A percentile compares a stretch with the other conserved stretches of the same genome.
Evolutionary conservation across 257 asterid genomes (phyloP).

Genomic region (Rhazya stricta): DNA sequence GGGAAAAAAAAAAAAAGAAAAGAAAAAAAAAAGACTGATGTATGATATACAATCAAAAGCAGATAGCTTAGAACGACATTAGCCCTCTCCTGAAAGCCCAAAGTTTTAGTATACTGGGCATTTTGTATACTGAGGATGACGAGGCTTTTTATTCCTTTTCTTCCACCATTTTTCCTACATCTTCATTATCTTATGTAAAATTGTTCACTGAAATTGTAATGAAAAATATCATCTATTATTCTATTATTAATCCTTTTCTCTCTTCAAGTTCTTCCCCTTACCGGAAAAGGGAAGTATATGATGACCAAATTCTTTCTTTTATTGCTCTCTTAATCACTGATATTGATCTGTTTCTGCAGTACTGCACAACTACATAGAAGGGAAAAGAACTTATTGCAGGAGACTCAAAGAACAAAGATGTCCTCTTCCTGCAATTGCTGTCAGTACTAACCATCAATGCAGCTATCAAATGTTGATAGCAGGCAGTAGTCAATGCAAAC

Average conservation of each 20-base stretch:
- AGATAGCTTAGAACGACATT: constrained; percentile 32
- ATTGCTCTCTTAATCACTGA: neutral
- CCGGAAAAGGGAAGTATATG: too few relatives aligned
- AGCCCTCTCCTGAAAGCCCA: constrained; percentile 70
- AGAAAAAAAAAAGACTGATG: constrained; percentile 2
- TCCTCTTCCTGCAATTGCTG: constrained; percentile 4
- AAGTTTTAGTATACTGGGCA: constrained; percentile 43
- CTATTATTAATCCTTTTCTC: neutral
- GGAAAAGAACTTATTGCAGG: neutral
- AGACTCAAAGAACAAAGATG: neutral
- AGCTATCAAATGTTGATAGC: constrained; percentile 9
- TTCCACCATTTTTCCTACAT: constrained; percentile 14
- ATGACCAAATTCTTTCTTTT: too few relatives aligned
- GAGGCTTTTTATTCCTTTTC: constrained; percentile 40
- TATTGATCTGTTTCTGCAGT: neutral
- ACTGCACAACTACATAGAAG: neutral
- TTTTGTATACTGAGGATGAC: constrained; percentile 47
- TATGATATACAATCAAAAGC: constrained; percentile 13
- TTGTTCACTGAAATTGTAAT: constrained; percentile 17
- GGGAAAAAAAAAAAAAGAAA: constrained; percentile 4
- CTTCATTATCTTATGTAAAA: constrained; percentile 30
- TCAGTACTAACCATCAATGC: neutral
- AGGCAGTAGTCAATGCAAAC: neutral
- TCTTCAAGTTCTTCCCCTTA: neutral
- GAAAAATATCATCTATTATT: neutral